Evolutionary conservation across 495 filamentous ascomycete species (phyloP).

Genomic region (Neurospora sp.): DNA sequence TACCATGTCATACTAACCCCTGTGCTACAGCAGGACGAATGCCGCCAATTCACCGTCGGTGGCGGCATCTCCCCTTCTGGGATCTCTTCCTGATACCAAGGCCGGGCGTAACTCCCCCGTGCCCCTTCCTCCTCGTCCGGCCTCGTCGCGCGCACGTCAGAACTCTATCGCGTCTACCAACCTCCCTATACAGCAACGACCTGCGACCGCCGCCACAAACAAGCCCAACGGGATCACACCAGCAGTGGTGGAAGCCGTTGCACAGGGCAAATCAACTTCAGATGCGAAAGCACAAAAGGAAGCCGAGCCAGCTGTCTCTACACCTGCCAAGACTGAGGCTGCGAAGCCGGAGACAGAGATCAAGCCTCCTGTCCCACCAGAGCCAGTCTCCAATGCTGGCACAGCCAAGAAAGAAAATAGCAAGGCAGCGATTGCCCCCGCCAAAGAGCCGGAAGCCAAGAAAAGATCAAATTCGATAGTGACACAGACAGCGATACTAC

Average conservation of each 20-base stretch:
- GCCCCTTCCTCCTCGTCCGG: constrained; percentile 40
- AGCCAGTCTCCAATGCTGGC: constrained; percentile 10
- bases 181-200: constrained; percentile 45
- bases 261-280: constrained; percentile 23
- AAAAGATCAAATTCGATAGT: constrained; percentile 22
- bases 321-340: constrained; percentile 4
- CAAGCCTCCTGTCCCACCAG: constrained; percentile 8
- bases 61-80: constrained; percentile 61
- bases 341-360: constrained; percentile 14
- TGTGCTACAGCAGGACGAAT: constrained; percentile 18
- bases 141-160: constrained; percentile 59
- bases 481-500: constrained; percentile 24
- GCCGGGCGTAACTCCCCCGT: constrained; percentile 31
- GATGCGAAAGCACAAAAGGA: constrained; percentile 27
- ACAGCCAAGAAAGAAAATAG: constrained; percentile 21
- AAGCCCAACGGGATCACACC: constrained; percentile 20
- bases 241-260: constrained; percentile 15
- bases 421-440: constrained; percentile 7
- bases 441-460: constrained; percentile 2
- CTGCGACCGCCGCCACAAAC: constrained; percentile 51
- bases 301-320: constrained; percentile 2
- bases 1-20: background rate
- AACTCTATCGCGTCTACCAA: constrained; percentile 47
- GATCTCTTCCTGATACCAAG: constrained; percentile 45
- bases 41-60: constrained; percentile 54